A percentile compares a stretch with the other conserved stretches of the same genome.
phyloP scores from a whole-genome alignment of 2,329 filamentous ascomycete species.

The Aureobasidium sp. region DNA sequence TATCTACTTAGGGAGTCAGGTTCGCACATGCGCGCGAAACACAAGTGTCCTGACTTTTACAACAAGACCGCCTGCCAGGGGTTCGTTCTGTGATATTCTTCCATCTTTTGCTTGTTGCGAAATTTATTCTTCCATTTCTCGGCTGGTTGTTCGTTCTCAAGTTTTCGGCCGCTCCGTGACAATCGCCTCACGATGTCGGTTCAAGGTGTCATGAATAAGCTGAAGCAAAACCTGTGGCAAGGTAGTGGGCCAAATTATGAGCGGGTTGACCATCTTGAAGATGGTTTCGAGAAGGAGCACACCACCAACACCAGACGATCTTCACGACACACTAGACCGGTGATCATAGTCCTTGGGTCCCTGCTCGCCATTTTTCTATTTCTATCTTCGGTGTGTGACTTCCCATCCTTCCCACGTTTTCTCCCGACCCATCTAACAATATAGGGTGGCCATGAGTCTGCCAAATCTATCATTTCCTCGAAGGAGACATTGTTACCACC shows the following conservation, averaged over 20 bases:
- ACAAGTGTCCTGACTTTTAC: background rate
- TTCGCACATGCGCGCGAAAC: background rate
- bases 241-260: slow-evolving; percentile 5
- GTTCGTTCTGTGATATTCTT: background rate
- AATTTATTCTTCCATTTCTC: background rate
- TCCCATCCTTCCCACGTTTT: background rate
- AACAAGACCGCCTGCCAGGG: background rate
- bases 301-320: background rate
- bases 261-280: background rate
- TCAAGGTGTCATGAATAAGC: slow-evolving; percentile 8
- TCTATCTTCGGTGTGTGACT: background rate
- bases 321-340: background rate
- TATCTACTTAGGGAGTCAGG: slow-evolving; percentile 7
- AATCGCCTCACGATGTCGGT: background rate
- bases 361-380: slow-evolving; percentile 6
- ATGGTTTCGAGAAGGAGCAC: slow-evolving; percentile 6
- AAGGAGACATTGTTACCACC: slow-evolving; percentile 5
- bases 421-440: background rate
- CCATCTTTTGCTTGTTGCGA: background rate
- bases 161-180: background rate
- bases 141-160: background rate
- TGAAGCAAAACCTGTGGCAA: slow-evolving; percentile 6
- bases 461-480: background rate
- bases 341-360: background rate
- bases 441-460: background rate